phyloP scores from a whole-genome alignment of 352 stramenopile species.

The Aphanomyces stellatus region DNA sequence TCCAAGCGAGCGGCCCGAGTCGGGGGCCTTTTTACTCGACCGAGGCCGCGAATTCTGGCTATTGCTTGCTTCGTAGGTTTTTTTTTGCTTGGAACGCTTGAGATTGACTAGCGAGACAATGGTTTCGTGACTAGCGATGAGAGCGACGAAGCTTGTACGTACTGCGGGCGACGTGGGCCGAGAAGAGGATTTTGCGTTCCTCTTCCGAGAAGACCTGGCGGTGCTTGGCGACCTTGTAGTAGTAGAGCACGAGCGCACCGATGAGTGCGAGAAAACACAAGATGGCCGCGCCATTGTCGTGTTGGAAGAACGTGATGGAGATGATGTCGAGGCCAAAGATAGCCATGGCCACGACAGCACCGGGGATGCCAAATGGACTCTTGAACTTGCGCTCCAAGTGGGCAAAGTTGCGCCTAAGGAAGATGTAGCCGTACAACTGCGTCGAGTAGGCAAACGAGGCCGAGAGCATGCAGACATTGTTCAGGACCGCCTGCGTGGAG shows the following conservation, averaged over 20 bases:
- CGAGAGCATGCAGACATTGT: slow-evolving; percentile 12
- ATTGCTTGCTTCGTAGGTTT: too few species aligned
- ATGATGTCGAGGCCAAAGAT: slow-evolving; percentile 17
- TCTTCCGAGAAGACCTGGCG: slow-evolving; percentile 23
- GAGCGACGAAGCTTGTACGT: not conserved
- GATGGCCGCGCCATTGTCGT: slow-evolving; percentile 15
- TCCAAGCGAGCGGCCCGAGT: too few species aligned
- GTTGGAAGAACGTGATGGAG: slow-evolving; percentile 18
- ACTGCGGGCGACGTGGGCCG: not conserved
- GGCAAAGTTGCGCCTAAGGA: slow-evolving; percentile 32
- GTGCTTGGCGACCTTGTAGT: slow-evolving; percentile 20
- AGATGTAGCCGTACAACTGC: slow-evolving; percentile 23
- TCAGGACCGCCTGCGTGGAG: not conserved
- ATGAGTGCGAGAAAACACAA: not conserved
- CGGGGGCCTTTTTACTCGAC: too few species aligned
- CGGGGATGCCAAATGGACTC: slow-evolving; percentile 21
- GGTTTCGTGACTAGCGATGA: too few species aligned
- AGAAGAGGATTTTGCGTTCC: slow-evolving; percentile 13
- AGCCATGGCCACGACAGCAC: slow-evolving; percentile 21
- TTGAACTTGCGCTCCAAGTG: slow-evolving; percentile 33
- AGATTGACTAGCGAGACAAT: not conserved
- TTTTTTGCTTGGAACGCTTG: not conserved
- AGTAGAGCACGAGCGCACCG: slow-evolving; percentile 15
- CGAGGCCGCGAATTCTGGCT: too few species aligned
- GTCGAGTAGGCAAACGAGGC: slow-evolving; percentile 23